Percentiles rank a stretch among this genome's conserved stretches.
Conservation (phyloP, 2,329 filamentous ascomycete species). For the Cercospora nicotianae region DNA sequence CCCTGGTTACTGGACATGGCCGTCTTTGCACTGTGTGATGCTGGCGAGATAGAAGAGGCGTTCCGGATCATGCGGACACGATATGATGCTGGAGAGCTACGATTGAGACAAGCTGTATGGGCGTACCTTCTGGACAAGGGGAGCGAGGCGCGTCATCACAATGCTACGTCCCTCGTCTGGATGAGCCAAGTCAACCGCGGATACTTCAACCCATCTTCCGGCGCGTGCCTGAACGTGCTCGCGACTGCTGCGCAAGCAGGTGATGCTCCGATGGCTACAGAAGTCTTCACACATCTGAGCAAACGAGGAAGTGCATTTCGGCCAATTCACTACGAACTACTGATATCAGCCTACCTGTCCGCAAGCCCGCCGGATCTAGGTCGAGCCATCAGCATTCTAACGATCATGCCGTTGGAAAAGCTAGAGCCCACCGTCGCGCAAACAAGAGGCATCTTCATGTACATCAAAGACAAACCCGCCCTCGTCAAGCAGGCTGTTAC, state of each 20-base stretch:
- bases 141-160: slow-evolving; percentile 59
- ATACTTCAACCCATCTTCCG: slow-evolving; percentile 63
- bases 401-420: slow-evolving; percentile 69
- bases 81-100: slow-evolving; percentile 42
- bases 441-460: slow-evolving; percentile 62
- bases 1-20: slow-evolving; percentile 78
- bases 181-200: slow-evolving; percentile 59
- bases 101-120: slow-evolving; percentile 61
- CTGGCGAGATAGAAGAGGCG: slow-evolving; percentile 75
- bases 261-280: slow-evolving; percentile 67
- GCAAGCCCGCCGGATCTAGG: slow-evolving; percentile 56
- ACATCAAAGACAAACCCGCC: slow-evolving; percentile 52
- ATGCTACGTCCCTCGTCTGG: slow-evolving; percentile 72
- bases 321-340: slow-evolving; percentile 73
- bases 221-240: slow-evolving; percentile 67
- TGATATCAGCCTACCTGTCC: slow-evolving; percentile 68
- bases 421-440: slow-evolving; percentile 58
- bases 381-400: slow-evolving; percentile 68
- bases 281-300: slow-evolving; percentile 67
- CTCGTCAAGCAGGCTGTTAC: slow-evolving; percentile 56
- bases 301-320: slow-evolving; percentile 59
- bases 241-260: slow-evolving; percentile 68
- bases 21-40: slow-evolving; percentile 69
- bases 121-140: slow-evolving; percentile 74
- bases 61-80: slow-evolving; percentile 66